Percentiles rank a stretch among this genome's conserved stretches.
phyloP scores from a whole-genome alignment of 805 yeast species.

The Saccharomycopsis amapae region DNA sequence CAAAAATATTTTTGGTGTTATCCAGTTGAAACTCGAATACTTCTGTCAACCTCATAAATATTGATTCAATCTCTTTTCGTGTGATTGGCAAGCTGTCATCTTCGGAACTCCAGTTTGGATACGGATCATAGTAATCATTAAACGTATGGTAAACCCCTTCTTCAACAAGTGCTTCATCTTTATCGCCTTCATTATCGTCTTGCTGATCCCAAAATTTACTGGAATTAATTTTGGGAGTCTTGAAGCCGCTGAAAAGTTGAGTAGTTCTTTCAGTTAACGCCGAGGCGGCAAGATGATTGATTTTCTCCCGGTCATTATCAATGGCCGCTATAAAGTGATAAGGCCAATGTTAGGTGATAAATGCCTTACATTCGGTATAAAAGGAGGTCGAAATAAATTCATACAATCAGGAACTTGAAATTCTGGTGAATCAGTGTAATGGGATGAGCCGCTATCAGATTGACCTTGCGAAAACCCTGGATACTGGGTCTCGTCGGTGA shows the following conservation, averaged over 20 bases:
- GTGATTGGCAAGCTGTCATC: slow-evolving; percentile 36
- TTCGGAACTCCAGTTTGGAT: slow-evolving; percentile 44
- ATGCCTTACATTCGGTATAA: no score
- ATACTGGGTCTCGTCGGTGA: no score
- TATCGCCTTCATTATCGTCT: no score
- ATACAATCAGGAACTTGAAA: slow-evolving; percentile 21
- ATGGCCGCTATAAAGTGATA: no score
- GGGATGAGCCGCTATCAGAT: slow-evolving; percentile 11
- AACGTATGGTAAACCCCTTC: slow-evolving; percentile 36
- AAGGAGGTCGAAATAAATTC: background rate
- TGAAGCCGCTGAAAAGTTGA: slow-evolving; percentile 92
- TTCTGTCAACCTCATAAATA: slow-evolving; percentile 44
- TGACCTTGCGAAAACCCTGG: no score
- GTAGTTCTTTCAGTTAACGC: slow-evolving; percentile 31
- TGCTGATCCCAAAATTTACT: no score
- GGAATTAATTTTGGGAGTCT: slow-evolving; percentile 84
- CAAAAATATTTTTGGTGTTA: slow-evolving; percentile 60
- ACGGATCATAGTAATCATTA: slow-evolving; percentile 39
- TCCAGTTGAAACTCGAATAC: slow-evolving; percentile 67
- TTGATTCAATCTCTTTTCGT: slow-evolving; percentile 46
- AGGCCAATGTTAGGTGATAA: no score
- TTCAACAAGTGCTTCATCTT: slow-evolving; percentile 36
- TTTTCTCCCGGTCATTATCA: no score
- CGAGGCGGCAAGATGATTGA: background rate
- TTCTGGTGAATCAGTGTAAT: slow-evolving; percentile 29